phyloP scores from a whole-genome alignment of 2,329 filamentous ascomycete species.

The Zopfia rhizophila region DNA sequence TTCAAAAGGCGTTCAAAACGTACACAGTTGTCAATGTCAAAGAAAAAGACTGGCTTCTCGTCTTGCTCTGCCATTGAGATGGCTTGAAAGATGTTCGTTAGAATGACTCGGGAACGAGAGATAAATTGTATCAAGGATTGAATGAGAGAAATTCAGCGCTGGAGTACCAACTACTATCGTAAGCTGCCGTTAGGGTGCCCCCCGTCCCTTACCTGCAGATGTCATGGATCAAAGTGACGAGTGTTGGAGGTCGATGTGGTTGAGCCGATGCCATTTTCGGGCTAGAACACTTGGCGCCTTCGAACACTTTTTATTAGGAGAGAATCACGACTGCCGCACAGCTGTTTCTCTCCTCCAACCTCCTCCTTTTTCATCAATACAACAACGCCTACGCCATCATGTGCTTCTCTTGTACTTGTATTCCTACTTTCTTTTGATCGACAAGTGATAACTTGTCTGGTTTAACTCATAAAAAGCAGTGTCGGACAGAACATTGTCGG shows the following conservation, averaged over 20 bases:
- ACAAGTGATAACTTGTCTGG: constrained; percentile 23
- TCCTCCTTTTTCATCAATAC: constrained; percentile 32
- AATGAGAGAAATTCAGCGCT: too few species aligned
- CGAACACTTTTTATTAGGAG: too few species aligned
- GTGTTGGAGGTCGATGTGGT: too few species aligned
- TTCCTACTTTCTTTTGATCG: constrained; percentile 30
- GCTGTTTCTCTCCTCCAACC: constrained; percentile 20
- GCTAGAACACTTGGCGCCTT: too few species aligned
- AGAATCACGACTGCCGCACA: too few species aligned
- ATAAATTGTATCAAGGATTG: too few species aligned
- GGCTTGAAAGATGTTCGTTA: constrained; percentile 2
- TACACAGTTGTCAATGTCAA: constrained; percentile 98
- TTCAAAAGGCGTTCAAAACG: constrained; percentile 39
- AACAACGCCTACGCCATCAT: constrained; percentile 33
- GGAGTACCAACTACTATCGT: too few species aligned
- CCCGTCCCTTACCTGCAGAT: too few species aligned
- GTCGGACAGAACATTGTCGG: constrained; percentile 27
- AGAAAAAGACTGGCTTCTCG: constrained; percentile 71
- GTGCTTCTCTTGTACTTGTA: constrained; percentile 38
- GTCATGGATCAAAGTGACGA: too few species aligned
- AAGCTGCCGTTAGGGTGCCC: too few species aligned
- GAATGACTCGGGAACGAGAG: too few species aligned
- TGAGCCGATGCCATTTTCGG: too few species aligned
- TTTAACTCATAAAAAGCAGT: constrained; percentile 30
- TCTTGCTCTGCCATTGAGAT: constrained; percentile 36